Base-by-base conservation (phyloP, 345 rosid genomes). In the Eucalyptus viminalis region DNA sequence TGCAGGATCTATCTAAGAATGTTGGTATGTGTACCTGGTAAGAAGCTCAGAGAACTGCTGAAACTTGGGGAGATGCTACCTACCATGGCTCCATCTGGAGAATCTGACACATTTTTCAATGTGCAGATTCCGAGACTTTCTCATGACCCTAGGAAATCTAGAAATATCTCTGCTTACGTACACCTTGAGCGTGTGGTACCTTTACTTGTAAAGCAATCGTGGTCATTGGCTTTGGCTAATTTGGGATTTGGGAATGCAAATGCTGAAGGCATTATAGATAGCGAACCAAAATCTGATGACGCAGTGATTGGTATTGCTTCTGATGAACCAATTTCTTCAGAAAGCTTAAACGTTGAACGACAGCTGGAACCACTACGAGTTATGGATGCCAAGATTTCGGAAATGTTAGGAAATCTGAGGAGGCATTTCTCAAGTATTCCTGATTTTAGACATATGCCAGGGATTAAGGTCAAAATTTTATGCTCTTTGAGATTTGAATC, bases 1-100 rank as follows among this genome's bases (percentile, higher is more conserved):
- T 93, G 60, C 93, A 98, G 99, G 96, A 96, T 96, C 91, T 97
- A 97, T 94, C 88, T 98, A 93, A 94, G 99, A 92, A 95, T 98
- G 95, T 93, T 98, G 91, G 94, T 95, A 43, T 97, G 97, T 86
- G 90, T 97, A 85, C 99, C 99, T 12, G 99, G 99, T 89, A 86
- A 86, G 91, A 98, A 92, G 94, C 92, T 98, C 12, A 95, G 94
- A 92, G 93, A 91, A 93, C 92, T 95, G 85, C 93, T 98, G 89
- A 95, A 94, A 88, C 95, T 94, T 11, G 97, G 96, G 88, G 98
- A 97, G 89, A 92, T 93, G 91, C 92, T 92, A 43, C 93, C 90
- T 89, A 91, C 95, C 65, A 93, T 96, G 88, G 92, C 95, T 86
- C 95, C 99, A 81, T 93, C 99, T 86, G 89, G 95, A 67, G 96